Base-by-base conservation (phyloP, 1,139 yeast species). In the Pichia sp. region DNA sequence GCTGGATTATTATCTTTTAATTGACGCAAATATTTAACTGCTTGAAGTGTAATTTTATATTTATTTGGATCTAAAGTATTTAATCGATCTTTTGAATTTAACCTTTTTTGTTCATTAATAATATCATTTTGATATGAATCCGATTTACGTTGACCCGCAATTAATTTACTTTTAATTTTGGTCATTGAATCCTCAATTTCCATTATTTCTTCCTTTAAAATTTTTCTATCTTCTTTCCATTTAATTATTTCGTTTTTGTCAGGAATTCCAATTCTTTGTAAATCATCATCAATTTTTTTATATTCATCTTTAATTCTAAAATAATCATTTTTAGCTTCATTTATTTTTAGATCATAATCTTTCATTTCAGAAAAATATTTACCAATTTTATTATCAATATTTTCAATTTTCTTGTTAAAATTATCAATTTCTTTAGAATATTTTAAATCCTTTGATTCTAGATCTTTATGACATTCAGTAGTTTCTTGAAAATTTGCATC, bases 71-170 rank as follows among this genome's bases (percentile, higher is more conserved):
- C 71, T 35, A 61, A 28, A 5, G 52, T 57, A 31, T 66, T 68
- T 1, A 81, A 58, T 54, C 73, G 72, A 57, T 82, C 89, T n/a
- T 68, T 71, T 12, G 77, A 67, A 29, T 62, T 65, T 35, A 78
- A 57, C 37, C 67, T 66, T 26, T 56, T 55, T 43, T 64, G 55
- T 26, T 46, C 39, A 4, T 40, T 41, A 16, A 44, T 41, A 43
- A 56, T 46, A 41, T 51, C n/a, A 25, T 31, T 41, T 39, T 40
- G 28, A 16, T 35, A 6, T 11, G 35, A 30, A 23, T 47, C 43
- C 20, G 45, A 22, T 22, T 37, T 33, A 10, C 42, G 39, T 20
- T 41, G 35, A 11, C n/a, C 20, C 2, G 51, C 39, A 20, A n/a
- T 23, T 4, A 36, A 25, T 10, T 39, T 43, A 32, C 45, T 39